A percentile compares a stretch with the other conserved stretches of the same genome.
Evolutionary conservation across 352 stramenopile species (phyloP).

Genomic region (Pythium vanterpoolii): DNA sequence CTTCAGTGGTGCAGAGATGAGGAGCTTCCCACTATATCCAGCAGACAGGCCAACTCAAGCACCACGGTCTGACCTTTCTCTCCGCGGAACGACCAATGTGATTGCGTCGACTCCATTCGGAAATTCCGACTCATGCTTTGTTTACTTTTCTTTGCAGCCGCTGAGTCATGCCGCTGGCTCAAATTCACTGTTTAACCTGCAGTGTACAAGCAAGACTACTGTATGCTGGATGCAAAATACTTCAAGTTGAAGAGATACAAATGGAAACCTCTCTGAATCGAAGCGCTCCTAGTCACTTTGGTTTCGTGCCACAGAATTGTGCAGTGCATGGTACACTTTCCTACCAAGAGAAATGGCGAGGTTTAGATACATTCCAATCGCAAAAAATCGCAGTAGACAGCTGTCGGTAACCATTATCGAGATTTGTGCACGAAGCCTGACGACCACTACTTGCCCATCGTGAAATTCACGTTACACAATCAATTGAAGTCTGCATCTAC

Average conservation of each 20-base stretch:
- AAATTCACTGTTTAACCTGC: too few species aligned
- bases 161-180: background rate
- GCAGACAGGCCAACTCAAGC: conserved; percentile 3
- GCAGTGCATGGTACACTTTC: too few species aligned
- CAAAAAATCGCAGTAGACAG: too few species aligned
- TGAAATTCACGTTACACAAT: too few species aligned
- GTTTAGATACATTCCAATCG: too few species aligned
- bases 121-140: background rate
- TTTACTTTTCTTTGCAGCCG: conserved; percentile 1
- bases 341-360: too few species aligned
- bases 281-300: too few species aligned
- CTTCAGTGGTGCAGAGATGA: conserved; percentile 3
- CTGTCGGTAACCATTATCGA: too few species aligned
- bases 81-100: background rate
- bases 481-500: background rate
- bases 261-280: background rate
- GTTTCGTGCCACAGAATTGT: too few species aligned
- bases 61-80: conserved; percentile 1
- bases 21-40: background rate
- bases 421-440: too few species aligned
- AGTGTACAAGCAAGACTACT: background rate
- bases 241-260: background rate
- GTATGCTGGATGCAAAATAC: too few species aligned
- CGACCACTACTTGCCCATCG: background rate
- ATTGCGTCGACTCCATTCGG: background rate